These are phyloP conservation scores for Aspergillus bertholletiae DNA, from an alignment of 495 filamentous ascomycete genomes.

Conservation along the genomic window DNA sequence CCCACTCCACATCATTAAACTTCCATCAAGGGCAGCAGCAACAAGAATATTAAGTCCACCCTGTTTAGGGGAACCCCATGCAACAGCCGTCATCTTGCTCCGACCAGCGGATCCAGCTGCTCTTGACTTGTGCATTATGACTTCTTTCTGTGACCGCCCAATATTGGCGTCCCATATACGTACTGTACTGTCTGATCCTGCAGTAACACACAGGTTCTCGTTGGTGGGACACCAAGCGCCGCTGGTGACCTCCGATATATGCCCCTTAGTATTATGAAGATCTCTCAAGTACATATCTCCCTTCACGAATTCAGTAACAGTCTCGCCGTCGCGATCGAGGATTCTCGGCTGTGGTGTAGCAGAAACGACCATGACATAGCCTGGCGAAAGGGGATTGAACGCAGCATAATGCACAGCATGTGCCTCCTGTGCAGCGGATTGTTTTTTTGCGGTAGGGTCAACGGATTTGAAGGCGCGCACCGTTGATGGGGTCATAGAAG, in stretches of 20 bases:
- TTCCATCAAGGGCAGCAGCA: constrained; percentile 85
- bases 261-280: constrained; percentile 94
- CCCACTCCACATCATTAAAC: constrained; percentile 86
- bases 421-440: constrained; percentile 70
- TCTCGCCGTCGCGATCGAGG: constrained; percentile 81
- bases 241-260: constrained; percentile 82
- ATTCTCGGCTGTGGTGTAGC: constrained; percentile 88
- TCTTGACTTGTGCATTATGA: constrained; percentile 91
- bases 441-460: constrained; percentile 76
- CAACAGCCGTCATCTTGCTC: constrained; percentile 88
- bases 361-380: constrained; percentile 78
- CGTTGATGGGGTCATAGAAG: constrained; percentile 91
- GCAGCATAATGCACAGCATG: constrained; percentile 81
- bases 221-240: constrained; percentile 88
- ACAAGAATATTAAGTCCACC: constrained; percentile 78
- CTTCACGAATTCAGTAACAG: constrained; percentile 82
- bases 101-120: constrained; percentile 81
- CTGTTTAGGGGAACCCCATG: constrained; percentile 76
- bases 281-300: constrained; percentile 98
- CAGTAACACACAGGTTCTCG: constrained; percentile 77
- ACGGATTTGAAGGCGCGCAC: constrained; percentile 89
- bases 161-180: constrained; percentile 95
- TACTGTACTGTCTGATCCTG: constrained; percentile 88
- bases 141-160: constrained; percentile 80
- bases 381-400: constrained; percentile 81